Conservation (phyloP, 345 rosid genomes). For the Eucalyptus leucophloia region DNA sequence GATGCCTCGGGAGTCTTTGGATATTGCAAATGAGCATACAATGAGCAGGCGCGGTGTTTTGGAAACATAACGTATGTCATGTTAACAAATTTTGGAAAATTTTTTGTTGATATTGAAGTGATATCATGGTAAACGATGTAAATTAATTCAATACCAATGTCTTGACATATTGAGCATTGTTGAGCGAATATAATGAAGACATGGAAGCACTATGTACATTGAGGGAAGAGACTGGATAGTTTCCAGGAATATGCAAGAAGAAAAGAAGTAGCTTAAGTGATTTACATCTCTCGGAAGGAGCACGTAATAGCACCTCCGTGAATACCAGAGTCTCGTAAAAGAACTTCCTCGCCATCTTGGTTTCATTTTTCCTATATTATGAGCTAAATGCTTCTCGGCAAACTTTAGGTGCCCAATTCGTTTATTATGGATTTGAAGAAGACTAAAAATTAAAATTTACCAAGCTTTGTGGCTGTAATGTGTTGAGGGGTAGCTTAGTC, state of each 20-base stretch:
- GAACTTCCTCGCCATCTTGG: not conserved
- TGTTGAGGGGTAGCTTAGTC: not conserved
- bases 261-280: not conserved
- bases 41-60: not conserved
- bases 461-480: not conserved
- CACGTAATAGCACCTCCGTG: not conserved
- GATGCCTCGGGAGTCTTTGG: not conserved
- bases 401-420: not conserved
- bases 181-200: not conserved
- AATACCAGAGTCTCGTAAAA: not conserved
- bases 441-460: not conserved
- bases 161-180: not conserved
- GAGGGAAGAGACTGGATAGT: not conserved
- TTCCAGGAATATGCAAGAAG: not conserved
- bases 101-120: not conserved
- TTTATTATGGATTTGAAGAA: not conserved
- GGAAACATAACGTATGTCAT: not conserved
- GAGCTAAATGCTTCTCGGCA: not conserved
- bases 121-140: not conserved
- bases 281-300: not conserved
- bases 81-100: not conserved
- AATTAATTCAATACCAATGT: not conserved
- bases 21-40: not conserved
- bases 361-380: not conserved
- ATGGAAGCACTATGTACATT: not conserved